Evolutionary conservation across 2,329 filamentous ascomycete species (phyloP).

Genomic region (Pochonia chlamydosporia): DNA sequence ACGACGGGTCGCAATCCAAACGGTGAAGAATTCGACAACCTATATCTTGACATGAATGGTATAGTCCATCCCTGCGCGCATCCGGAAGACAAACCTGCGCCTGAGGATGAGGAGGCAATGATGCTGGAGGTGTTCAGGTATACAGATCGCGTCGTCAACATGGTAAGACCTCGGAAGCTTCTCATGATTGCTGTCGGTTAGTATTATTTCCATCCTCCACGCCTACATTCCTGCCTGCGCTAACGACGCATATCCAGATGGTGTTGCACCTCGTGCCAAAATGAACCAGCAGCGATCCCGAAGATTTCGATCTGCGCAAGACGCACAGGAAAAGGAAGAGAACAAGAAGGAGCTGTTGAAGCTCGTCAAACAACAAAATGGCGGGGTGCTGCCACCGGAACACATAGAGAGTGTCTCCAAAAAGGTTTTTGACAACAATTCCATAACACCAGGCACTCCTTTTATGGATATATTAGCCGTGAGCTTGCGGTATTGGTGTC

Average conservation of each 20-base stretch:
- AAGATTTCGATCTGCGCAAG: constrained; percentile 89
- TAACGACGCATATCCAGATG: constrained; percentile 53
- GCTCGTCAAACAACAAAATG: constrained; percentile 72
- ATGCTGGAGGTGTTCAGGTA: constrained; percentile 98
- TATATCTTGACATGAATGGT: constrained; percentile 99
- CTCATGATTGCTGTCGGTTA: constrained; percentile 94
- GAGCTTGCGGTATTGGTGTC: constrained; percentile 91
- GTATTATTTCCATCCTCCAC: constrained; percentile 21
- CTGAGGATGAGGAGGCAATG: constrained; percentile 96
- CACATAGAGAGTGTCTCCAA: constrained; percentile 60
- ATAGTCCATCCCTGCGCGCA: constrained; percentile 99
- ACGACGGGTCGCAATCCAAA: constrained; percentile 84
- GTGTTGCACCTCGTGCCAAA: constrained; percentile 94
- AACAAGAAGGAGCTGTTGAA: constrained; percentile 86
- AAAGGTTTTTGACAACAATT: constrained; percentile 86
- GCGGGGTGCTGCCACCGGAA: constrained; percentile 56
- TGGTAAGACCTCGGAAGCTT: constrained; percentile 93
- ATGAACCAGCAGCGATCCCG: constrained; percentile 99
- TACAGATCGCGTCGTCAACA: constrained; percentile 97
- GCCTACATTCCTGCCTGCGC: constrained; percentile 6
- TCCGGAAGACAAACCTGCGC: constrained; percentile 86
- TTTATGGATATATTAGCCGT: constrained; percentile 96
- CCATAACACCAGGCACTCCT: constrained; percentile 91
- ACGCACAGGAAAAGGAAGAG: constrained; percentile 88
- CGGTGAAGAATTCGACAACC: constrained; percentile 94